Conservation (phyloP, 169 alveolate genomes). For the Neospora caninum region DNA sequence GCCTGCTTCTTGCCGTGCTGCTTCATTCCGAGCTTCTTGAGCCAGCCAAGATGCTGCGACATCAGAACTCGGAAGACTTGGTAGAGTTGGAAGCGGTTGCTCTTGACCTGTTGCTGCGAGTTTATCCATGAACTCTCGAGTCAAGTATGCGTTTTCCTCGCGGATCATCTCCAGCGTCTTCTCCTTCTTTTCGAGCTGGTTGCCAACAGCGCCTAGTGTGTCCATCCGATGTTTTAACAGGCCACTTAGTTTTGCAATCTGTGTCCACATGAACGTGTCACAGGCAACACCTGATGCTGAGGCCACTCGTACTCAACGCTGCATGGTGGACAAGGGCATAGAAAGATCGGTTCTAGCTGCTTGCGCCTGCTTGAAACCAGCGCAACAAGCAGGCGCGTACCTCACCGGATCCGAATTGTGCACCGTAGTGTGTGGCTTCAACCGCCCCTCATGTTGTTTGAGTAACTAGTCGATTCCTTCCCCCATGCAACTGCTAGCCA, state of each 20-base stretch:
- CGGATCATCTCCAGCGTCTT: not conserved
- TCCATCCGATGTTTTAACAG: not conserved
- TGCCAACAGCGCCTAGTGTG: not conserved
- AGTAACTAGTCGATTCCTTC: no score
- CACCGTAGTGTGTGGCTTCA: no score
- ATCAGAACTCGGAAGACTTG: not conserved
- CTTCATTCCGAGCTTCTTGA: conserved; percentile 30
- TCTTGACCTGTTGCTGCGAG: not conserved
- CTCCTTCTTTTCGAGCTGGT: not conserved
- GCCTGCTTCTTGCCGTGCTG: not conserved
- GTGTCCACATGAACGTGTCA: not conserved
- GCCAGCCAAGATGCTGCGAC: conserved; percentile 22
- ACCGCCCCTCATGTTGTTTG: no score
- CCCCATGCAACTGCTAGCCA: no score
- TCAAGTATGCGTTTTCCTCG: not conserved
- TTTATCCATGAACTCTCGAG: not conserved
- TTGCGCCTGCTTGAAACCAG: no score
- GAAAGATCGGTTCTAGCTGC: no score
- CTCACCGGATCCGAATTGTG: no score
- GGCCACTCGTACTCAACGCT: no score
- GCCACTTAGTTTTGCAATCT: not conserved
- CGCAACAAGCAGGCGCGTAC: no score
- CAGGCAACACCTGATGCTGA: not conserved
- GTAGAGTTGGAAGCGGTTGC: not conserved
- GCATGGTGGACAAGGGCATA: no score